Evolutionary conservation across 345 rosid species (phyloP), one percentile per base, ranked within the genome.

Genomic region (Populus nigra): DNA sequence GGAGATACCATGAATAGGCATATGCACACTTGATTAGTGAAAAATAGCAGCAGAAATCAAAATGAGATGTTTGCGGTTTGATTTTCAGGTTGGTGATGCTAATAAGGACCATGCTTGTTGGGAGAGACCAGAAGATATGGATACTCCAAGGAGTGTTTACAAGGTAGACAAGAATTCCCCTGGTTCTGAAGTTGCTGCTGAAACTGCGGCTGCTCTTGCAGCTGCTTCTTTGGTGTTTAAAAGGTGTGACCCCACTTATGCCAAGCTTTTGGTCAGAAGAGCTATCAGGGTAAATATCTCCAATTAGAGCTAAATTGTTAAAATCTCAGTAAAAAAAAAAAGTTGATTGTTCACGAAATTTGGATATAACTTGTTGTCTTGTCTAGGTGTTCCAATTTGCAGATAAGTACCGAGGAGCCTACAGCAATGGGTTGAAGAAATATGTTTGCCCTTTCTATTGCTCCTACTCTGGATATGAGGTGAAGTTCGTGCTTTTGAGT

Each of bases 61-160:
- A n/a, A 33, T 23, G 43, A 35, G 20, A 70, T 35, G 35, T 55
- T 71, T 47, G 73, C 47, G 89, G 88, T 3, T 80, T 74, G 18
- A 11, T 27, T 66, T 68, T 1, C 78, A 92, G 84, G 91, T 92
- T 7, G 95, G 93, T 0, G 91, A 88, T 5, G 92, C 85, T 1
- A 65, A 78, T 67, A 72, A 82, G 29, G 97, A 93, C 78, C 96
- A 91, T 25, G 78, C 80, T 9, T 91, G 97, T 38, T 91, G 95
- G 94, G 73, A 82, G 84, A 85, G 94, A 71, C 97, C 92, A 0
- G 92, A 93, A 65, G 83, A 80, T 22, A 80, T 80, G 79, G 79
- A 75, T 18, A 80, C 83, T 7, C 79, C 79, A 29, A 80, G 83
- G 53, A 80, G 73, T 65, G 84, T 80, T 49, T 78, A 61, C 31